Evolutionary conservation across 495 filamentous ascomycete species (phyloP).

Genomic region (Pyronema domesticum): DNA sequence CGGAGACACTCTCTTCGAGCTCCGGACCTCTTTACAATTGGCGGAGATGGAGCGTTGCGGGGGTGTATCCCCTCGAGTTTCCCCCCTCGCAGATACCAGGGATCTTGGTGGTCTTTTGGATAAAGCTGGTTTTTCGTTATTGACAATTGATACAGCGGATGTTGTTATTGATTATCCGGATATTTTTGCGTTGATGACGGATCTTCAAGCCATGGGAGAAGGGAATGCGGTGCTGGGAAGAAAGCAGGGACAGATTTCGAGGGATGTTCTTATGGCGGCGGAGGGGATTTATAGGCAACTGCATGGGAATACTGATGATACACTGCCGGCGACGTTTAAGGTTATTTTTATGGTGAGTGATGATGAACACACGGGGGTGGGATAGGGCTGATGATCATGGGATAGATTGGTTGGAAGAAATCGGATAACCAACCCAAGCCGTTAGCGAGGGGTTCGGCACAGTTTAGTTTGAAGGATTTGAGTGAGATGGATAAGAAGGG

Average conservation of each 20-base stretch:
- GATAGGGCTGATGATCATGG: background rate
- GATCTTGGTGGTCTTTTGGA: slow-evolving; percentile 80
- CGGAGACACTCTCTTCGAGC: slow-evolving; percentile 83
- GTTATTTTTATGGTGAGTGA: slow-evolving; percentile 25
- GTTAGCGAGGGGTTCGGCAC: slow-evolving; percentile 60
- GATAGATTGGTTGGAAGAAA: slow-evolving; percentile 96
- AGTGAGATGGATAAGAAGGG: slow-evolving; percentile 43
- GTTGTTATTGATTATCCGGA: slow-evolving; percentile 92
- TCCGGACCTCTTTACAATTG: slow-evolving; percentile 83
- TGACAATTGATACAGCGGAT: slow-evolving; percentile 95
- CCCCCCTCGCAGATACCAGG: slow-evolving; percentile 76
- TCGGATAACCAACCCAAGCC: slow-evolving; percentile 60
- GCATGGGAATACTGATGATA: slow-evolving; percentile 40
- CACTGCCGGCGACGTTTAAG: slow-evolving; percentile 36
- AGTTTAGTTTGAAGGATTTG: slow-evolving; percentile 67
- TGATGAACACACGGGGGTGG: too few relatives aligned
- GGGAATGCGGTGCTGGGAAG: slow-evolving; percentile 68
- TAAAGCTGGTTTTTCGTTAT: slow-evolving; percentile 78
- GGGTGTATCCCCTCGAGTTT: slow-evolving; percentile 71
- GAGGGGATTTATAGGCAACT: slow-evolving; percentile 78
- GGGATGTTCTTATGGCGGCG: slow-evolving; percentile 73
- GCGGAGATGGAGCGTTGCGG: slow-evolving; percentile 77
- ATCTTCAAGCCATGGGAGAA: slow-evolving; percentile 90
- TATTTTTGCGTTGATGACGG: slow-evolving; percentile 75
- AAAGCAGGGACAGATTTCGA: slow-evolving; percentile 51